phyloP scores from a whole-genome alignment of 306 rosid species.

The Cucurbita maxima region DNA sequence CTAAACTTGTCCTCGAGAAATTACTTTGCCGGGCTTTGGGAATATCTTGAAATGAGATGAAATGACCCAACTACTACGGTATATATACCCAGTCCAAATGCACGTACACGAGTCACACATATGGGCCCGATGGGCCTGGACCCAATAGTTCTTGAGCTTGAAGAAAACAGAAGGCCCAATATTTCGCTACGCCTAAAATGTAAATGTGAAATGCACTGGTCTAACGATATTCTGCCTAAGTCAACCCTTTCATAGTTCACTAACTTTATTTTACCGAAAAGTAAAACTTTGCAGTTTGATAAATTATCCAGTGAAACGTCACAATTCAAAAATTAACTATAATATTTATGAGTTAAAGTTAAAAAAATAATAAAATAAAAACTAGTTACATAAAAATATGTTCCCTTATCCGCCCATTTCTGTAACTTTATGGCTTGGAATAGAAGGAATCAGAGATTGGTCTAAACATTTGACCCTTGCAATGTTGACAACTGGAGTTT shows the following conservation, averaged over 20 bases:
- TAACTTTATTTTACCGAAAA: too few relatives aligned
- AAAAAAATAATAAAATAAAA: too few relatives aligned
- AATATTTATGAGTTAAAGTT: too few relatives aligned
- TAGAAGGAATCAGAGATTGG: background rate
- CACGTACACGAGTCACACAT: background rate
- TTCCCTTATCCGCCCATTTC: too few relatives aligned
- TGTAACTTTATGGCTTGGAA: background rate
- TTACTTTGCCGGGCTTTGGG: background rate
- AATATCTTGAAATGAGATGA: too few relatives aligned
- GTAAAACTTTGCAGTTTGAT: too few relatives aligned
- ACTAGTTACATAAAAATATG: too few relatives aligned
- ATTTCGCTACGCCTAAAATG: background rate
- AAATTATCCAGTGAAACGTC: too few relatives aligned
- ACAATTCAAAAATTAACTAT: too few relatives aligned
- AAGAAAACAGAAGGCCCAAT: background rate
- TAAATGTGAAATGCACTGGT: constrained; percentile 1
- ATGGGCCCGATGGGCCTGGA: background rate
- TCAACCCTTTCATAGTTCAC: background rate
- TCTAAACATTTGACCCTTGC: background rate
- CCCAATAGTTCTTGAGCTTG: background rate
- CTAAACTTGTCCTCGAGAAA: background rate
- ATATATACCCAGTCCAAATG: background rate
- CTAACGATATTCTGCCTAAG: background rate
- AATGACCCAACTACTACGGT: background rate
- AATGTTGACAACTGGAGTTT: background rate